Percentiles rank a stretch among this genome's conserved stretches.
These are phyloP conservation scores for Blastobotrys persicus DNA, from an alignment of 1,139 yeast species.

Conservation along the genomic window DNA sequence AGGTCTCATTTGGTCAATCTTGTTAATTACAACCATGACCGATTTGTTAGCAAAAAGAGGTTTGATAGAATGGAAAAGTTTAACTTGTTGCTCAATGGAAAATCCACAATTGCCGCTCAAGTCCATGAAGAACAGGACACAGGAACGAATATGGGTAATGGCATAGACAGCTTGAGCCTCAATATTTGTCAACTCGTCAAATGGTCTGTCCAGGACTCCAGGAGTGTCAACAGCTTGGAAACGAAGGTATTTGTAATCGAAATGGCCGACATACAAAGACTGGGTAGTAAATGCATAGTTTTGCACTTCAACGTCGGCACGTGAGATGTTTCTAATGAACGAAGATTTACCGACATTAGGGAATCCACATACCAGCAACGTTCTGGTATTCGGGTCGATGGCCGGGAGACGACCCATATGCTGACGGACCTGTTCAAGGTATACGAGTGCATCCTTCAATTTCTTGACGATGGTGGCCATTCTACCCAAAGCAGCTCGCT, in stretches of 20 bases:
- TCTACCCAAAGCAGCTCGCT: constrained; percentile 98
- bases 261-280: constrained; percentile 92
- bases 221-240: constrained; percentile 99
- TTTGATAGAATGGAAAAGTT: constrained; percentile 92
- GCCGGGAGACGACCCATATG: constrained; percentile 98
- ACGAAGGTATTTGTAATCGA: constrained; percentile 93
- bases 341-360: constrained; percentile 99
- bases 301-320: constrained; percentile 98
- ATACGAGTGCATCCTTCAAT: constrained; percentile 86
- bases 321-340: constrained; percentile 85
- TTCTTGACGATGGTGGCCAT: constrained; percentile 98
- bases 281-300: constrained; percentile 98
- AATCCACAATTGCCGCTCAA: constrained; percentile 98
- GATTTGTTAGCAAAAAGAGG: constrained; percentile 96
- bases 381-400: constrained; percentile 98
- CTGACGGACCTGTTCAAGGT: constrained; percentile 97
- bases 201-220: constrained; percentile 96
- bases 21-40: constrained; percentile 92
- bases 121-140: constrained; percentile 97
- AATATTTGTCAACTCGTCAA: constrained; percentile 98
- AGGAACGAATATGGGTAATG: constrained; percentile 94
- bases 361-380: constrained; percentile 94
- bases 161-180: constrained; percentile 99
- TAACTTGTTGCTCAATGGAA: constrained; percentile 95
- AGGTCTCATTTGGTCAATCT: constrained; percentile 81